Base-by-base conservation (phyloP, 305 asterid species). In the Nicotiana rustica region DNA sequence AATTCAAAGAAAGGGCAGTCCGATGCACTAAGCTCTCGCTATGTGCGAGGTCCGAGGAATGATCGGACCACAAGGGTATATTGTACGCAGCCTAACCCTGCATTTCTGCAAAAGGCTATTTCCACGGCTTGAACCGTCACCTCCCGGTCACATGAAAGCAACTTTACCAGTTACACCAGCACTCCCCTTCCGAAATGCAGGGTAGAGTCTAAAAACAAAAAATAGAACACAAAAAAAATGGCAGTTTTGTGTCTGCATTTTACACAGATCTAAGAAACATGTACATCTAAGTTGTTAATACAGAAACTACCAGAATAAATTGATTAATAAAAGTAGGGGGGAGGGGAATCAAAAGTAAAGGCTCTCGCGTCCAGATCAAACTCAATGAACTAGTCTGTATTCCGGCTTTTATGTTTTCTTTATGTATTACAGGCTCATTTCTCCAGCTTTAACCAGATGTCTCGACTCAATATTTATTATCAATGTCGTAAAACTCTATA, bases 401-500 rank as follows among this genome's bases (percentile, higher is more conserved):
- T 2, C 2, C 31, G 65, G 80, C 10, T 13, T 52, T 75, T 8
- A 25, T 29, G 80, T 75, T 75, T 62, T 75, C 65, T 14, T 75
- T 29, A 75, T 75, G 80, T 75, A 75, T 15, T 52, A 75, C 65
- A 75, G 15, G 15, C 10, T 52, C 29, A 52, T 75, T 52, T 52
- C 80, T 75, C 25, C 65, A 15, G 17, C 10, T 29, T 75, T 52
- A 52, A 73, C 64, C 44, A 71, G 25, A 73, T 7, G 44, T 49
- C 15, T 7, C 9, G 65, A 6, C 4, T 75, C 80, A 75, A 75
- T 75, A 75, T 52, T 75, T 75, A 75, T 81, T 88, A 66, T 86
- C 90, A 49, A 82, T 55, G 69, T 88, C 86, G 57, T 88, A 88
- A 82, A 94, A 91, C 87, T 93, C 95, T 6, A 94, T 93, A 13